Evolutionary conservation across 2,329 filamentous ascomycete species (phyloP).

Genomic region (Pseudogymnoascus sp.): DNA sequence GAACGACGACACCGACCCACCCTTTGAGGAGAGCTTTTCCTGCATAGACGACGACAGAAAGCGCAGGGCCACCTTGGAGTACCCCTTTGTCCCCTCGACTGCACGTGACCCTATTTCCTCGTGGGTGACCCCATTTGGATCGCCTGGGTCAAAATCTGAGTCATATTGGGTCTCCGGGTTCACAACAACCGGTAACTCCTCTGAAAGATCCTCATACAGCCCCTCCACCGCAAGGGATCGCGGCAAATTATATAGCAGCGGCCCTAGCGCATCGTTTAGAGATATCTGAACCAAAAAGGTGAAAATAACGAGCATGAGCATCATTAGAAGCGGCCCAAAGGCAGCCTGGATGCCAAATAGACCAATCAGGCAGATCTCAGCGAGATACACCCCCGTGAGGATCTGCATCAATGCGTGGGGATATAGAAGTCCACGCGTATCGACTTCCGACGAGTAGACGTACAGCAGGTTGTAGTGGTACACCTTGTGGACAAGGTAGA

Average conservation of each 20-base stretch:
- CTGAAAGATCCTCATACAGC: conserved; percentile 10
- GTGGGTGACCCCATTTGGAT: conserved; percentile 14
- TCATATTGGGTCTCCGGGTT: conserved; percentile 28
- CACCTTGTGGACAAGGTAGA: conserved; percentile 55
- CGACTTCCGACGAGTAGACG: conserved; percentile 51
- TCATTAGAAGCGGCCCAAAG: conserved; percentile 47
- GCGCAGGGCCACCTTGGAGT: conserved; percentile 15
- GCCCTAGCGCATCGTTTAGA: conserved; percentile 22
- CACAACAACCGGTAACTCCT: neutral
- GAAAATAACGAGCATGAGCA: conserved; percentile 48
- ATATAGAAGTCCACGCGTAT: conserved; percentile 59
- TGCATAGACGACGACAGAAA: conserved; percentile 11
- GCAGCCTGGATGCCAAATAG: conserved; percentile 50
- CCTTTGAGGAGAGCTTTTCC: neutral
- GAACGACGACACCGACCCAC: neutral
- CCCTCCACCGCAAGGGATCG: conserved; percentile 24
- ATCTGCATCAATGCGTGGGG: conserved; percentile 55
- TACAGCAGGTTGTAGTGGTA: conserved; percentile 60
- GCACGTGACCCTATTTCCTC: conserved; percentile 17
- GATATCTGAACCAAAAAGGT: conserved; percentile 45
- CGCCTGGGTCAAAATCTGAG: conserved; percentile 24
- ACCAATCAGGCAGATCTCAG: conserved; percentile 54
- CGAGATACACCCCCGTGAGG: conserved; percentile 54
- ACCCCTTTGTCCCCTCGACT: conserved; percentile 19
- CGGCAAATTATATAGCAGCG: conserved; percentile 25